Base-by-base conservation (phyloP, 768 basidiomycete species). In the Xanthoconium purpureum region DNA sequence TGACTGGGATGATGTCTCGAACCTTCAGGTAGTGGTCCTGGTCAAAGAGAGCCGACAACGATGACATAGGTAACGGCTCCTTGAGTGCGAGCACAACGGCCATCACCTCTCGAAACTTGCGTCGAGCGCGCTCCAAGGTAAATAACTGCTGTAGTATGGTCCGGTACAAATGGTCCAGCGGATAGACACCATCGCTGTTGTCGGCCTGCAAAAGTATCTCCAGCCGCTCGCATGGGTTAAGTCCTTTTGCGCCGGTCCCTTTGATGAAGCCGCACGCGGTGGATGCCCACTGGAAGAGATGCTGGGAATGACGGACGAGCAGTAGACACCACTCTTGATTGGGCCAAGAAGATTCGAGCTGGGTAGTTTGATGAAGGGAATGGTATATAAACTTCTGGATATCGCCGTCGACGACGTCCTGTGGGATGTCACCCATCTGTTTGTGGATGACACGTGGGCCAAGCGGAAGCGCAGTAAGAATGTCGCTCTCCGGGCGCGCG, bases 381-480 rank as follows among this genome's bases (percentile, higher is more conserved):
- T 24, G 39, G 17, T 18, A 10, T 14, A 54, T 38, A 18, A 51
- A 46, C 6, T 14, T 45, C 14, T 28, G 7, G 8, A 54, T 50
- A 11, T 58, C 53, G 24, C 18, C 17, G 28, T 58, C 45, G 37
- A 40, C 15, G 5, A 33, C 9, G n/a, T 39, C 11, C 2, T 51
- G 38, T 0, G 45, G 24, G 11, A 56, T 35, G 2, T 52, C 38
- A 8, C 63, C 64, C 7, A 70, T 56, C 24, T 24, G 24, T 24
- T 24, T 24, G 24, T 24, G 24, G 24, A 24, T 24, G 24, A 24
- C 4, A 24, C 61, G 58, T 10, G 47, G 29, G 18, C 38, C 59
- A 8, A 59, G 48, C 5, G 58, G 42, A 20, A 64, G 47, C 14
- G 59, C 62, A n/a, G 55, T 32, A 5, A 60, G 47, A 14, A 49